These are phyloP conservation scores for Lipomyces anomalus DNA, from an alignment of 805 yeast species.

Conservation along the genomic window DNA sequence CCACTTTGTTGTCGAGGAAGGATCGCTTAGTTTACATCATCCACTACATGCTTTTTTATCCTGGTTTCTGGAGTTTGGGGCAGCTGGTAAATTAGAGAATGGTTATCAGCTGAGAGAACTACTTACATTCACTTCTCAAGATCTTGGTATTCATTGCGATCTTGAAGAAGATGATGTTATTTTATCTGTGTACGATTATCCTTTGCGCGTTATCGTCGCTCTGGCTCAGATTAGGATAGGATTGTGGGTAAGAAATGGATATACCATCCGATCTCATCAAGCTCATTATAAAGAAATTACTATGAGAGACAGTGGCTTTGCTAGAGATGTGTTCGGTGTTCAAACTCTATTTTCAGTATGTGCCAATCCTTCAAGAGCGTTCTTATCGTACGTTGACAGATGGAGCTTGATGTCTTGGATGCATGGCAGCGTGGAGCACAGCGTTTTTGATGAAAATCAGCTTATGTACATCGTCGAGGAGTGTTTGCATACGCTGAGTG, in stretches of 20 bases:
- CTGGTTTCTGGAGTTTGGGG: constrained; percentile 55
- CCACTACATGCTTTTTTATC: constrained; percentile 72
- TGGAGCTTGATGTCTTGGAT: constrained; percentile 64
- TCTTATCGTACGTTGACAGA: constrained; percentile 55
- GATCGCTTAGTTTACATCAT: constrained; percentile 64
- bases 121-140: constrained; percentile 13
- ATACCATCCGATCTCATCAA: constrained; percentile 69
- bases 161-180: constrained; percentile 23
- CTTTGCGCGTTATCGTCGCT: constrained; percentile 69
- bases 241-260: constrained; percentile 92
- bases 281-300: constrained; percentile 73
- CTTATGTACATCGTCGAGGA: constrained; percentile 72
- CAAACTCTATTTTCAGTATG: constrained; percentile 56
- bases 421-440: constrained; percentile 42
- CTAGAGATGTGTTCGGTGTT: constrained; percentile 67
- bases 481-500: constrained; percentile 61
- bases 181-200: constrained; percentile 55
- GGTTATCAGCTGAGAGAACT: constrained; percentile 12
- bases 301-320: constrained; percentile 74
- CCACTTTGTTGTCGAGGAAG: constrained; percentile 42
- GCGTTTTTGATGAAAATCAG: constrained; percentile 33
- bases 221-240: constrained; percentile 83
- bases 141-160: constrained; percentile 11
- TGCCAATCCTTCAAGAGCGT: constrained; percentile 47
- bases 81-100: constrained; percentile 27